A percentile compares a stretch with the other conserved stretches of the same genome.
phyloP scores from a whole-genome alignment of 805 yeast genomes.

The Saturnispora dispora region DNA sequence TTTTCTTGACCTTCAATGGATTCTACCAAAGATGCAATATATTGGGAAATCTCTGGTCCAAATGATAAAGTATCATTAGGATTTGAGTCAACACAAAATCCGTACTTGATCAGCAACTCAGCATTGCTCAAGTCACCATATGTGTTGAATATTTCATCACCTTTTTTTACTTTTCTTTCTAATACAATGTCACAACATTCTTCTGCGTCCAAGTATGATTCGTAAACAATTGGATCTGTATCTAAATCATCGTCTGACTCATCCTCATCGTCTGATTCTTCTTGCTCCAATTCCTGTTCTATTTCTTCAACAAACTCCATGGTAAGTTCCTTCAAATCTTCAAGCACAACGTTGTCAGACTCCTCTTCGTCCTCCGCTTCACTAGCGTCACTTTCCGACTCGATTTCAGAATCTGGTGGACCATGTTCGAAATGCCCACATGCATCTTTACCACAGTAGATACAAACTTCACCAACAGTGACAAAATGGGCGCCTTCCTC shows the following conservation, averaged over 20 bases:
- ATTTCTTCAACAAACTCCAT: conserved; percentile 24
- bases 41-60: conserved; percentile 35
- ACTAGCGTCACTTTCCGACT: conserved; percentile 23
- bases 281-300: conserved; percentile 23
- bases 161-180: conserved; percentile 33
- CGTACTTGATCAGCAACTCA: conserved; percentile 63
- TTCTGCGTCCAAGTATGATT: conserved; percentile 31
- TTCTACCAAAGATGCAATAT: conserved; percentile 13
- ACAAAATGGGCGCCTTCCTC: conserved; percentile 63
- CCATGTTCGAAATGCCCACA: conserved; percentile 27
- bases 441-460: conserved; percentile 26
- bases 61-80: conserved; percentile 49
- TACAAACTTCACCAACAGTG: conserved; percentile 32
- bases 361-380: conserved; percentile 10
- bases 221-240: conserved; percentile 21
- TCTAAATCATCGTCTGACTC: conserved; percentile 18
- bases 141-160: conserved; percentile 67
- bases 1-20: conserved; percentile 14
- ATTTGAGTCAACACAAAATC: conserved; percentile 55
- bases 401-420: conserved; percentile 25
- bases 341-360: conserved; percentile 13
- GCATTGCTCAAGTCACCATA: conserved; percentile 71
- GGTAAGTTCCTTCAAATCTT: conserved; percentile 22
- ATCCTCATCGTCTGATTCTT: conserved; percentile 17
- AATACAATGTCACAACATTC: conserved; percentile 67